Conservation (phyloP, 371 early-diverging fungal species). For the Mortierella sp. region DNA sequence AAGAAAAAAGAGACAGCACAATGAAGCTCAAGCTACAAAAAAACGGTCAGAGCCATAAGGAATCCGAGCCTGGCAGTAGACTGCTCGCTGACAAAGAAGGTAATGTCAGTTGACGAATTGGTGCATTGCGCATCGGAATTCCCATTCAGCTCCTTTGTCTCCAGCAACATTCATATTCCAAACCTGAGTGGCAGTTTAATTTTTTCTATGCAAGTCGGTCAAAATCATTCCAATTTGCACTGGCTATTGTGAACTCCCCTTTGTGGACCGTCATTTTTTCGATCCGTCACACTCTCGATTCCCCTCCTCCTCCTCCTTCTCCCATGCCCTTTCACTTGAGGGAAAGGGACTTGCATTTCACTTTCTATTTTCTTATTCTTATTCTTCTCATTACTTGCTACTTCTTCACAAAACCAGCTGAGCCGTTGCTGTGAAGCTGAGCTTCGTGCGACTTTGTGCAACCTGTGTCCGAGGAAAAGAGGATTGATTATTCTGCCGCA, state of each 20-base stretch:
- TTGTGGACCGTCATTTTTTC: too few relatives aligned
- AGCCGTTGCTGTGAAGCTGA: too few relatives aligned
- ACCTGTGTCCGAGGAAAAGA: too few relatives aligned
- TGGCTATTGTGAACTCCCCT: too few relatives aligned
- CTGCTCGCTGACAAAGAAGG: constrained; percentile 21
- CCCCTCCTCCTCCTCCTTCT: too few relatives aligned
- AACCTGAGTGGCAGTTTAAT: background rate
- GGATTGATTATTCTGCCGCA: too few relatives aligned
- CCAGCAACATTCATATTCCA: background rate
- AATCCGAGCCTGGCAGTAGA: constrained; percentile 7
- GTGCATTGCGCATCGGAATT: background rate
- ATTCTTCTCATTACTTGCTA: background rate
- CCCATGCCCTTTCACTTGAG: background rate
- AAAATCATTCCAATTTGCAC: too few relatives aligned
- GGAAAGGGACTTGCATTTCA: background rate
- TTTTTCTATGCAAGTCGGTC: background rate
- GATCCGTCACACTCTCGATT: too few relatives aligned
- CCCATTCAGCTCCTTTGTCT: background rate
- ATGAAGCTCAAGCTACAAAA: constrained; percentile 50
- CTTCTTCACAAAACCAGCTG: too few relatives aligned
- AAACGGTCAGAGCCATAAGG: constrained; percentile 25
- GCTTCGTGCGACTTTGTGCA: too few relatives aligned
- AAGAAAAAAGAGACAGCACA: background rate
- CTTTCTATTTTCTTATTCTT: background rate
- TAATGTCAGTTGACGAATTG: constrained; percentile 4